Evolutionary conservation across 2,329 filamentous ascomycete genomes (phyloP).

Genomic region (Penicillium sp.): DNA sequence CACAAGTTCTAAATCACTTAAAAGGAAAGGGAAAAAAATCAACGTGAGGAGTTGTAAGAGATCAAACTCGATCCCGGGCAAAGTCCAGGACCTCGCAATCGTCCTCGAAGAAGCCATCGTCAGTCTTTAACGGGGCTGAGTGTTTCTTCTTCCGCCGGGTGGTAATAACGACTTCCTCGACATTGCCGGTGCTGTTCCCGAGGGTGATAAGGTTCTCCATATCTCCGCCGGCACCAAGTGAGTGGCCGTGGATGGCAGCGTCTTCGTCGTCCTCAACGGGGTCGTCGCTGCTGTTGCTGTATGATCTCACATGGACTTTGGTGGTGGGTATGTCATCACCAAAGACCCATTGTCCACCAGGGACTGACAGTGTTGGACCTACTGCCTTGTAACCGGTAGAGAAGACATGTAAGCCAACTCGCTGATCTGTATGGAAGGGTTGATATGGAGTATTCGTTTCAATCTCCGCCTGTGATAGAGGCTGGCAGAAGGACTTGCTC

Average conservation of each 20-base stretch:
- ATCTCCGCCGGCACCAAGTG: constrained; percentile 35
- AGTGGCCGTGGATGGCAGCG: constrained; percentile 27
- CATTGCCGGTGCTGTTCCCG: constrained; percentile 54
- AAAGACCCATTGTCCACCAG: constrained; percentile 51
- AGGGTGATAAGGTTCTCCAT: constrained; percentile 53
- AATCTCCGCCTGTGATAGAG: constrained; percentile 78
- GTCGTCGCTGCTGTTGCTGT: constrained; percentile 41
- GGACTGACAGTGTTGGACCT: constrained; percentile 41
- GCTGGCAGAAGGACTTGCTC: constrained; percentile 44
- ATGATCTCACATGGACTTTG: constrained; percentile 48
- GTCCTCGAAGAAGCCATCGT: constrained; percentile 83
- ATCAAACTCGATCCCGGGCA: constrained; percentile 58
- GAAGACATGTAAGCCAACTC: constrained; percentile 75
- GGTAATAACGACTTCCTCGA: constrained; percentile 78
- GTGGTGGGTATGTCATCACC: constrained; percentile 50
- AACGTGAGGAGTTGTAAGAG: neutral
- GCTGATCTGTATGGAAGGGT: constrained; percentile 87
- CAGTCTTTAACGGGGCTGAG: constrained; percentile 37
- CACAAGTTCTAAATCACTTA: constrained; percentile 17
- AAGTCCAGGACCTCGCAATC: constrained; percentile 90
- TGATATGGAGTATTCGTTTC: constrained; percentile 95
- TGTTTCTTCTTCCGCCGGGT: constrained; percentile 65
- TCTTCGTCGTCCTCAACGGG: constrained; percentile 33
- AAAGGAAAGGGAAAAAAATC: constrained; percentile 9
- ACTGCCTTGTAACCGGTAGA: constrained; percentile 37